Evolutionary conservation across 495 filamentous ascomycete genomes (phyloP), one percentile per base, ranked within the genome.

Genomic region (Ascobolus immersus): DNA sequence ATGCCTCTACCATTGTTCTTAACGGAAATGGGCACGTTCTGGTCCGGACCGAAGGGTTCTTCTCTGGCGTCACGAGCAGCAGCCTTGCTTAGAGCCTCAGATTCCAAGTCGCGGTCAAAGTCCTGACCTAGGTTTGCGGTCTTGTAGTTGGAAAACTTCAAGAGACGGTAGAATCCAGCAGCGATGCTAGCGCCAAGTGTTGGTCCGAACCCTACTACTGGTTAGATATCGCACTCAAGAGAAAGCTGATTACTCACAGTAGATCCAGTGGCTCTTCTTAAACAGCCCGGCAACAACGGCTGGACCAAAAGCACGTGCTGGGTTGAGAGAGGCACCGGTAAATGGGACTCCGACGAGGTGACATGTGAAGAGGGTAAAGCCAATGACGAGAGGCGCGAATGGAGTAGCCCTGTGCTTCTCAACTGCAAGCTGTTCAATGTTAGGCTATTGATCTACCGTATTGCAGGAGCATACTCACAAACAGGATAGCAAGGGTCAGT

Each of bases 311-410:
- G 66, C 72, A 19, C 75, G 61, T 7, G 74, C 70, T 2, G 73
- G 75, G 40, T 79, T 79, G 7, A 80, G 61, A 8, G 64, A 69
- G 18, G 70, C 70, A 33, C 76, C 74, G 22, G 73, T 80, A 47
- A 63, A 77, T 45, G 62, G 73, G 29, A 76, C 62, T 69, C 76
- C 67, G 51, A 64, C 54, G 29, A 82, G 39, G 42, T 81, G 63
- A 0, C 65, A 58, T 23, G 82, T 57, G 52, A 81, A 77, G 23
- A 86, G 62, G 0, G 71, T 54, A 15, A 77, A 40, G 4, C 77
- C 79, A 41, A 89, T 82, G 0, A 65, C 77, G 2, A 84, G 59
- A 0, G 78, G 78, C 0, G 79, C 79, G 9, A 81, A 54, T 41
- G 65, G 81, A 0, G 79, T 86, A 4, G 59, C 69, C 44, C 73